Base-by-base conservation (phyloP, 2,329 filamentous ascomycete species). In the Ascocoryne sarcoides region DNA sequence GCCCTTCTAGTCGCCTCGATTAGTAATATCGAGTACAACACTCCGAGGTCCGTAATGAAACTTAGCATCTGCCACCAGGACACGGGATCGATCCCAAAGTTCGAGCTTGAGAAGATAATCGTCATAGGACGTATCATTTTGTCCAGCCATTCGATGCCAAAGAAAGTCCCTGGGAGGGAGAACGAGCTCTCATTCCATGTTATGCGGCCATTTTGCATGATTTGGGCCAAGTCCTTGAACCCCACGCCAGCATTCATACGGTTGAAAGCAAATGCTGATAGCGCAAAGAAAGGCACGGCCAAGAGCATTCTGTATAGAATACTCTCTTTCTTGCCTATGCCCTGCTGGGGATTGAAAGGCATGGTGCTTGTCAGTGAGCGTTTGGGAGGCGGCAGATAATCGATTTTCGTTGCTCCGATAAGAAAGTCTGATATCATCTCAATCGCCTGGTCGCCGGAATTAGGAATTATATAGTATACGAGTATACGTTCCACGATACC, bases 381-480 rank as follows among this genome's bases (percentile, higher is more conserved):
- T n/a, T 46, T 38, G 9, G 58, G 57, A 4, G 43, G 36, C 8
- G 55, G 55, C 1, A 61, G 41, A 30, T 48, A 59, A 9, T 59
- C 48, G 4, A 61, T 37, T 8, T 46, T 45, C n/a, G 48, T 46
- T 3, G 55, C 46, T 8, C 48, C 42, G 9, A 46, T 30, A 29
- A 44, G 18, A 3, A 28, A 18, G 4, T 33, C 40, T n/a, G 36
- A 42, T n/a, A 40, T 40, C 14, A 18, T 10, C 40, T 48, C 39
- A 3, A 42, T 20, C 5, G 46, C 21, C n/a, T 40, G 37, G 15
- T 42, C 44, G n/a, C 44, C 42, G 4, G 33, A 14, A 21, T 34
- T 23, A 15, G 44, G 44, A 2, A 42, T 26, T 9, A 40, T n/a
- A 15, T 45, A 37, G 4, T 33, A 37, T 5, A 26, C 42, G 15